phyloP scores from a whole-genome alignment of 169 alveolate genomes.

The Plasmodium vinckei region DNA sequence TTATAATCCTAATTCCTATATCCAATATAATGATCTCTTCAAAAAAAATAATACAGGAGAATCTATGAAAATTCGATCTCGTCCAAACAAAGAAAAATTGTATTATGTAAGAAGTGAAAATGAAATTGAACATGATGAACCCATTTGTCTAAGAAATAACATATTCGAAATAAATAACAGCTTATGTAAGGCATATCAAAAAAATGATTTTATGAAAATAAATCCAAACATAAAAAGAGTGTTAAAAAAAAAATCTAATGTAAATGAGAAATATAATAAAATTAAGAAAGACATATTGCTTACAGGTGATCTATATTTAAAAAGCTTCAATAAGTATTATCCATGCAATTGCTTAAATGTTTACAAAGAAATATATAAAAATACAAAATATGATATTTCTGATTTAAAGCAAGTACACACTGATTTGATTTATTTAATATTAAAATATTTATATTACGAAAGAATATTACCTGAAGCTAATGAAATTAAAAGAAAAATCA shows the following conservation, averaged over 20 bases:
- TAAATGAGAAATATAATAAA: slow-evolving; percentile 51
- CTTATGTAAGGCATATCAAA: slow-evolving; percentile 5
- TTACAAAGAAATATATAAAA: slow-evolving; percentile 15
- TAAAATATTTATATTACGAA: slow-evolving; percentile 65
- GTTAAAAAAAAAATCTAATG: slow-evolving; percentile 13
- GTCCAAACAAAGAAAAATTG: slow-evolving; percentile 13
- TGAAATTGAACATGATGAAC: slow-evolving; percentile 6
- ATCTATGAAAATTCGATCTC: background rate
- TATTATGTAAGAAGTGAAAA: slow-evolving; percentile 4
- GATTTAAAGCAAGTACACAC: slow-evolving; percentile 58
- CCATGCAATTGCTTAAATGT: slow-evolving; percentile 46
- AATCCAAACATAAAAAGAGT: slow-evolving; percentile 22
- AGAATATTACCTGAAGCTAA: slow-evolving; percentile 70
- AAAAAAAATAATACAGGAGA: slow-evolving; percentile 9
- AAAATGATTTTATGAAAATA: slow-evolving; percentile 16
- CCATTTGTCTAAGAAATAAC: background rate
- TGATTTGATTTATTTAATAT: slow-evolving; percentile 45
- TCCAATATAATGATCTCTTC: background rate
- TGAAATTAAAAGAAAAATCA: slow-evolving; percentile 67
- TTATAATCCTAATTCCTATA: background rate
- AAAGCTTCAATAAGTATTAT: slow-evolving; percentile 11
- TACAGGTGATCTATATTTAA: slow-evolving; percentile 19
- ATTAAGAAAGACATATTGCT: slow-evolving; percentile 13
- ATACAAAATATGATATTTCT: background rate
- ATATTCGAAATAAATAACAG: slow-evolving; percentile 7